Conservation (phyloP, 2,329 filamentous ascomycete species). For the Hymenoscyphus fraxineus region DNA sequence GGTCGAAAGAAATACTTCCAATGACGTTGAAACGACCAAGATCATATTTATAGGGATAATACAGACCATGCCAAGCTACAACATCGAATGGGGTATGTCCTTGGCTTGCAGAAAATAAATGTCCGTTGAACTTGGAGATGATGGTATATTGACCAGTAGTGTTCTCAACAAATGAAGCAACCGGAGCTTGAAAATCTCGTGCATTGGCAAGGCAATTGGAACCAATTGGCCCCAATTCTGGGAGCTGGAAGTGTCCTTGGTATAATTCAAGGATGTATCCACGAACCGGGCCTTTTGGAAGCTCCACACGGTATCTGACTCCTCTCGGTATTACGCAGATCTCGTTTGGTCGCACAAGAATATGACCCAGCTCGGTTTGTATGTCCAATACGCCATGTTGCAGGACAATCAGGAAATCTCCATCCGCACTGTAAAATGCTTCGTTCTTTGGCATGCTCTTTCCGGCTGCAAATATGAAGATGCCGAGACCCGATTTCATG, state of each 20-base stretch:
- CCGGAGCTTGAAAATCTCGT: slow-evolving; percentile 70
- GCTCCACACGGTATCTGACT: slow-evolving; percentile 67
- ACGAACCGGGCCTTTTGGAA: slow-evolving; percentile 57
- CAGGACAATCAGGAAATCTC: slow-evolving; percentile 72
- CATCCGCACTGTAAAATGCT: slow-evolving; percentile 82
- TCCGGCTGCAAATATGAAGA: slow-evolving; percentile 76
- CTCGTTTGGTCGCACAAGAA: slow-evolving; percentile 74
- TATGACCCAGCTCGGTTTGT: slow-evolving; percentile 69
- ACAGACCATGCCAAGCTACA: slow-evolving; percentile 76
- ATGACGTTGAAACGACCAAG: slow-evolving; percentile 73
- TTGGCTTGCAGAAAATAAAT: slow-evolving; percentile 63
- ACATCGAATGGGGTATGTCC: slow-evolving; percentile 73
- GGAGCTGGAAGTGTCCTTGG: slow-evolving; percentile 67
- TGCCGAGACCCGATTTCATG: slow-evolving; percentile 73
- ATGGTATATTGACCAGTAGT: slow-evolving; percentile 45
- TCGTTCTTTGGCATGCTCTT: slow-evolving; percentile 70
- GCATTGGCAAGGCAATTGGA: slow-evolving; percentile 71
- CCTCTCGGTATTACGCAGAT: slow-evolving; percentile 74
- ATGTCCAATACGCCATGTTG: slow-evolving; percentile 73
- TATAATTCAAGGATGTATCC: slow-evolving; percentile 76
- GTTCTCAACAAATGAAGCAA: slow-evolving; percentile 64
- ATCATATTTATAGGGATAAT: slow-evolving; percentile 80
- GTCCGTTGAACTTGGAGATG: slow-evolving; percentile 63
- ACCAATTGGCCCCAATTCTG: slow-evolving; percentile 70
- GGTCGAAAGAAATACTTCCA: slow-evolving; percentile 69